Conservation (phyloP, 2,329 filamentous ascomycete genomes). For the Elsinoe batatas region DNA sequence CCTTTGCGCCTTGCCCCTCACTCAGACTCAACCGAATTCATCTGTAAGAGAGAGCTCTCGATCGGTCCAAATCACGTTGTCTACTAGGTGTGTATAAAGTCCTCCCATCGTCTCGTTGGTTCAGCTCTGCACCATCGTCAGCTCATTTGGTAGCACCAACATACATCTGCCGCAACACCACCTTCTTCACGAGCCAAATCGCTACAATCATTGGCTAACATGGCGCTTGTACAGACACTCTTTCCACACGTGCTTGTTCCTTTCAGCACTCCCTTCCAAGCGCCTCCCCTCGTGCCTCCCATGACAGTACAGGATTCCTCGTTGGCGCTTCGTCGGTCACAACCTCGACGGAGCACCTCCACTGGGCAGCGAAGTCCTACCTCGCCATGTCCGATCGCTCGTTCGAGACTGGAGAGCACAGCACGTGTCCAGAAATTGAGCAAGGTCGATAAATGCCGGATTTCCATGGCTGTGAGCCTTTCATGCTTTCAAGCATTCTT, state of each 20-base stretch:
- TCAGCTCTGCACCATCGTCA: not conserved
- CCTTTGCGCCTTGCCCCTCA: not conserved
- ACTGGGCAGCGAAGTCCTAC: not conserved
- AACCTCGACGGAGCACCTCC: not conserved
- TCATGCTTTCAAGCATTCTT: not conserved
- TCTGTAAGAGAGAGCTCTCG: not conserved
- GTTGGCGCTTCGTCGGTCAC: not conserved
- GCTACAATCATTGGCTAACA: not conserved
- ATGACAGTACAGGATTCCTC: not conserved
- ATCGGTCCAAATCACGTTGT: not conserved
- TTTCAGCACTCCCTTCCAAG: not conserved
- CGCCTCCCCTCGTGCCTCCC: not conserved
- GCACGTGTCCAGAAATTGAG: not conserved
- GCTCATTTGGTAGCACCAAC: not conserved
- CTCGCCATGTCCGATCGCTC: not conserved
- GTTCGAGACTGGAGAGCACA: not conserved
- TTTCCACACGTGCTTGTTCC: not conserved
- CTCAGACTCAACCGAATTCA: not conserved
- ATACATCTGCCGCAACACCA: not conserved
- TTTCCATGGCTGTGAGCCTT: conserved; percentile 4
- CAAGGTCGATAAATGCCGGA: not conserved
- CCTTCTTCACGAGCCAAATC: not conserved
- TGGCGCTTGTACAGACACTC: not conserved
- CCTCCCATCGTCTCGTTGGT: too few relatives aligned
- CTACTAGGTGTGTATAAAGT: not conserved